phyloP scores from a whole-genome alignment of 164 flowering plant species.

The Echeveria elegans region DNA sequence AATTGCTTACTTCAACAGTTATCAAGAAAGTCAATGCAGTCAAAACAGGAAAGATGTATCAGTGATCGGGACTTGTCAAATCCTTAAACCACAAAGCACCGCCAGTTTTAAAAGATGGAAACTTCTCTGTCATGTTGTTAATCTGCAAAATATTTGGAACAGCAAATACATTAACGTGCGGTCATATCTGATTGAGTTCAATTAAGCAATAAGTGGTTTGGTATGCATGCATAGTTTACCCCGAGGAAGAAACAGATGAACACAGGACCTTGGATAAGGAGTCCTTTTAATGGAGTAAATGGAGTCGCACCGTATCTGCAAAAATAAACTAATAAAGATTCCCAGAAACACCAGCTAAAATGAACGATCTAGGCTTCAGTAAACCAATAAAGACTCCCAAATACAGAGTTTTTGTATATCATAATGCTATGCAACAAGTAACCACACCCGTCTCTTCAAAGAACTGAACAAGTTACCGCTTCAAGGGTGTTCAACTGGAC shows the following conservation, averaged over 20 bases:
- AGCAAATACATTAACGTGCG: no score
- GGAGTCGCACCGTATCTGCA: conserved; percentile 78
- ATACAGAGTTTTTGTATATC: not conserved
- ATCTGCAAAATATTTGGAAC: no score
- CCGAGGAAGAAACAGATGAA: conserved; percentile 78
- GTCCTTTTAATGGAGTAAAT: conserved; percentile 68
- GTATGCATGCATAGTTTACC: conserved; percentile 28
- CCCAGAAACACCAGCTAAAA: not conserved
- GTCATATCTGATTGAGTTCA: no score
- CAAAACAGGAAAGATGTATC: conserved; percentile 65
- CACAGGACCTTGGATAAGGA: conserved; percentile 72
- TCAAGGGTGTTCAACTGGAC: not conserved
- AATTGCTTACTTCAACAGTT: conserved; percentile 66
- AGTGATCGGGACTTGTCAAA: conserved; percentile 68
- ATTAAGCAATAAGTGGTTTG: not conserved
- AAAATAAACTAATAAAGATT: not conserved
- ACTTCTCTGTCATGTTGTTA: conserved; percentile 71
- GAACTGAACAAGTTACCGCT: not conserved
- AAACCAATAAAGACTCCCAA: no score
- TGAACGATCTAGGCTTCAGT: not conserved
- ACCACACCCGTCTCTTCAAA: not conserved
- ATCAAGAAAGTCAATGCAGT: conserved; percentile 59
- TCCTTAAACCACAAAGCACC: conserved; percentile 84
- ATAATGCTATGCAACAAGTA: not conserved
- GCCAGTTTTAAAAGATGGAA: conserved; percentile 77